Percentiles rank a stretch among this genome's conserved stretches.
These are phyloP conservation scores for Drosera spatulata DNA, from an alignment of 179 eudicot species.

Conservation along the genomic window DNA sequence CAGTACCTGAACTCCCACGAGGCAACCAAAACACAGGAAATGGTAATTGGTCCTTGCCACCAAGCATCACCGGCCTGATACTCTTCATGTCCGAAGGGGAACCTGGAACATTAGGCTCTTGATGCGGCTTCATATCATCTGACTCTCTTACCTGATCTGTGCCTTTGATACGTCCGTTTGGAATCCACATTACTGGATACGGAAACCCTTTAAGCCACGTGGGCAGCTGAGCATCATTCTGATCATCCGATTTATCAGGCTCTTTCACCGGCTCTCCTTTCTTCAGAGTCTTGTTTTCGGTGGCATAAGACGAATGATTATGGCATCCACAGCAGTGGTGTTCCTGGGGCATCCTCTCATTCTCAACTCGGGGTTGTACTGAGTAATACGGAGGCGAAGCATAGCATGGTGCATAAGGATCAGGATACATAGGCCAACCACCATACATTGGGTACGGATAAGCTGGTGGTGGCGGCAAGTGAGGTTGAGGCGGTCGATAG, in stretches of 20 bases:
- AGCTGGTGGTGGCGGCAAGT: slow-evolving; percentile 22
- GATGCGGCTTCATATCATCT: slow-evolving; percentile 7
- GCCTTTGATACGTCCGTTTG: slow-evolving; percentile 23
- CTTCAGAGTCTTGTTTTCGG: slow-evolving; percentile 24
- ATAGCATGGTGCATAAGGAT: slow-evolving; percentile 22
- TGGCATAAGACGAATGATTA: slow-evolving; percentile 19
- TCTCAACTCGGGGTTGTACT: slow-evolving; percentile 40
- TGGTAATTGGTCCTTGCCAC: slow-evolving; percentile 20
- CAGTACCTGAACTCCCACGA: slow-evolving; percentile 12
- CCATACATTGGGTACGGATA: slow-evolving; percentile 17
- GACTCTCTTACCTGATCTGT: slow-evolving; percentile 15
- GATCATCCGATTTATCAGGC: slow-evolving; percentile 14
- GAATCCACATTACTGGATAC: slow-evolving; percentile 43
- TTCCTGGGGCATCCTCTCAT: slow-evolving; percentile 26
- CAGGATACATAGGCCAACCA: slow-evolving; percentile 26
- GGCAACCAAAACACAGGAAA: slow-evolving; percentile 57
- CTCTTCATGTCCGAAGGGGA: slow-evolving; percentile 25
- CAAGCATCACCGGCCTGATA: slow-evolving; percentile 17
- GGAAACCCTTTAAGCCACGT: slow-evolving; percentile 10
- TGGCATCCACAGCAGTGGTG: slow-evolving; percentile 53
- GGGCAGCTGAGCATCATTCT: slow-evolving; percentile 25
- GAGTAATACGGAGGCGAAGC: slow-evolving; percentile 29
- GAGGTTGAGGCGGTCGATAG: slow-evolving; percentile 37
- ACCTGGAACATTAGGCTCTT: slow-evolving; percentile 17
- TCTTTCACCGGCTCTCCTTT: slow-evolving; percentile 40